Percentiles rank a stretch among this genome's conserved stretches.
These are phyloP conservation scores for Rhizophagus clarus DNA, from an alignment of 192 early-diverging fungal genomes.

Conservation along the genomic window DNA sequence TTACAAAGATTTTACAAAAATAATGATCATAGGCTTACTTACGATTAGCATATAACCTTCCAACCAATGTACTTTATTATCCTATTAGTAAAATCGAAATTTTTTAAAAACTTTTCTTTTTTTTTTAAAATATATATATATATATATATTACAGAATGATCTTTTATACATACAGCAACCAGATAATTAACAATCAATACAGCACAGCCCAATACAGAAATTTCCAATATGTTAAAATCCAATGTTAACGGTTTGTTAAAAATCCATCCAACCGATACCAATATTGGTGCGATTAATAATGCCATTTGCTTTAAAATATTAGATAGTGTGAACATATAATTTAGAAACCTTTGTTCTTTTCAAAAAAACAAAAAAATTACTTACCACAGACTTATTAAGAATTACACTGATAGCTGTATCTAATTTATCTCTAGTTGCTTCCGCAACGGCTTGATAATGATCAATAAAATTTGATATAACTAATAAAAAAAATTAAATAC, in stretches of 20 bases:
- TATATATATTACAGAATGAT: background rate
- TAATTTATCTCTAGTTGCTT: slow-evolving; percentile 77
- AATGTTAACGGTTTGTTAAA: slow-evolving; percentile 76
- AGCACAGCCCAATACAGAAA: slow-evolving; percentile 73
- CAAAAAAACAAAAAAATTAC: background rate
- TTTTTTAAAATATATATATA: background rate
- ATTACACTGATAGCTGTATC: slow-evolving; percentile 53
- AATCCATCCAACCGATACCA: slow-evolving; percentile 82
- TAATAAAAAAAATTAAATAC: background rate
- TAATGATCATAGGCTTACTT: too few species aligned
- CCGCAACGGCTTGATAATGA: slow-evolving; percentile 72
- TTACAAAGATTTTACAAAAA: background rate
- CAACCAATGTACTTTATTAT: slow-evolving; percentile 89
- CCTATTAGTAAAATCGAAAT: background rate
- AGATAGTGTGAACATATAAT: background rate
- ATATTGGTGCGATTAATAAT: slow-evolving; percentile 68
- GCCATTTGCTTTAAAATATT: slow-evolving; percentile 68
- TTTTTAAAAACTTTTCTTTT: background rate
- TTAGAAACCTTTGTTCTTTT: background rate
- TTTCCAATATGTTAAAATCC: slow-evolving; percentile 80
- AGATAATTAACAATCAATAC: slow-evolving; percentile 81
- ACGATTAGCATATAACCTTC: slow-evolving; percentile 83
- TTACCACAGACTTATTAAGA: slow-evolving; percentile 22
- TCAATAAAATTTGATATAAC: slow-evolving; percentile 62
- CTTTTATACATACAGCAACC: slow-evolving; percentile 47